Conservation (phyloP, 495 filamentous ascomycete genomes). For the Aspergillus egyptiacus region DNA sequence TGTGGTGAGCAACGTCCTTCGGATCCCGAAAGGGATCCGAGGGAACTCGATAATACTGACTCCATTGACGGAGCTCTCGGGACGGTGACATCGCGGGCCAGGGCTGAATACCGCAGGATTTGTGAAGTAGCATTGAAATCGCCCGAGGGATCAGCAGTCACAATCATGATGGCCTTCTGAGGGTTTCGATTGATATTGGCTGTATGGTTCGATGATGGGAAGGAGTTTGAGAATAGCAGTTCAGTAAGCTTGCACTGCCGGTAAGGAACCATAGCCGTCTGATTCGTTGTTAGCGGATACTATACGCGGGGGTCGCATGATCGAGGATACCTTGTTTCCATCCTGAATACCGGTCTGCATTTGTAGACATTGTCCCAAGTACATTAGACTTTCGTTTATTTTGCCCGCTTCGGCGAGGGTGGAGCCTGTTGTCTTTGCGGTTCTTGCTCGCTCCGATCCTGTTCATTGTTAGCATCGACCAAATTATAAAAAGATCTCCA, state of each 20-base stretch:
- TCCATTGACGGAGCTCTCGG: conserved; percentile 75
- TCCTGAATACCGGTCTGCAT: conserved; percentile 80
- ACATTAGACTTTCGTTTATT: conserved; percentile 98
- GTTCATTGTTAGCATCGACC: conserved; percentile 13
- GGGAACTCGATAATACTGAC: conserved; percentile 49
- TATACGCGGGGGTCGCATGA: background rate
- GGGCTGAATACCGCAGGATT: conserved; percentile 89
- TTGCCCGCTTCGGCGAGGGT: conserved; percentile 94
- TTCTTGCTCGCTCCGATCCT: conserved; percentile 84
- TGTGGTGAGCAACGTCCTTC: conserved; percentile 47
- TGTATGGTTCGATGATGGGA: conserved; percentile 61
- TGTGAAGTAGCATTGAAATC: conserved; percentile 97
- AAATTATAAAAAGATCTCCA: background rate
- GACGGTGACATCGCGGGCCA: conserved; percentile 89
- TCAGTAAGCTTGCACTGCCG: conserved; percentile 97
- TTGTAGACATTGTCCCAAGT: conserved; percentile 93
- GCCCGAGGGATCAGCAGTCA: conserved; percentile 87
- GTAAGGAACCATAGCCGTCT: conserved; percentile 80
- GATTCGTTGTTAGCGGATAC: conserved; percentile 13
- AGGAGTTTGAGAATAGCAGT: conserved; percentile 91
- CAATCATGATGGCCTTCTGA: conserved; percentile 92
- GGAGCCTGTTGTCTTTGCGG: conserved; percentile 87
- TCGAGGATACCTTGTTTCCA: conserved; percentile 60
- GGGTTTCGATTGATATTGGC: conserved; percentile 49
- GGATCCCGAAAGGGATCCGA: conserved; percentile 27